Base-by-base conservation (phyloP, 257 asterid genomes). In the Asclepias syriaca region DNA sequence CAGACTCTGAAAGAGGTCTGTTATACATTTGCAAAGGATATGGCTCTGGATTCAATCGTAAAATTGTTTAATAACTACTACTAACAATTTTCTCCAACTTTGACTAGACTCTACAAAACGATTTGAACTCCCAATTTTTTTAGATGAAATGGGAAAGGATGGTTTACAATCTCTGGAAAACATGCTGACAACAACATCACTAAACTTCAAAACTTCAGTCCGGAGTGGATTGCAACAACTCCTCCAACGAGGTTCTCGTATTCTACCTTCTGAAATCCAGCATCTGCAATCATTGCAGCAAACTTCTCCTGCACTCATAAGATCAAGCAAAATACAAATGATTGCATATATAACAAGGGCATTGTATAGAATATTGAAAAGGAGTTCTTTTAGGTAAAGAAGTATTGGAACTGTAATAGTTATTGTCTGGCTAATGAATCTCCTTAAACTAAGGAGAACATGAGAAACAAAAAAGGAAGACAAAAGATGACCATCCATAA, bases 221-320 rank as follows among this genome's bases (percentile, higher is more conserved):
- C 96, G 1, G 97, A 94, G 80, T 94, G 97, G 77, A 94, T 85
- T 56, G 98, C 93, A 9, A 88, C 96, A n/a, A 94, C 97, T 60
- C 98, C 97, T 68, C 96, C 96, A 15, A 91, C 96, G 45, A 94
- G 95, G 75, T 89, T 94, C 82, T 91, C 97, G 61, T 91, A 91
- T 82, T 92, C 97, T 67, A 94, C 97, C 82, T 88, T 89, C 85
- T 89, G 90, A 81, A 94, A 91, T 71, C 97, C 97, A 60, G 97
- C 95, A 40, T 88, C 90, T 18, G 92, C 90, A 55, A 94, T 94
- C 99, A 94, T 94, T 14, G 72, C 61, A 45, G 90, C 97, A 51
- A 94, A 94, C 84, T 80, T 84, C 58, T 91, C 97, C 99, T 94
- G 89, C 84, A 82, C 19, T 66, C 54, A 66, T 56, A 66, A 43